A percentile compares a stretch with the other conserved stretches of the same genome.
phyloP scores from a whole-genome alignment of 306 rosid genomes.

The Abrus precatorius region DNA sequence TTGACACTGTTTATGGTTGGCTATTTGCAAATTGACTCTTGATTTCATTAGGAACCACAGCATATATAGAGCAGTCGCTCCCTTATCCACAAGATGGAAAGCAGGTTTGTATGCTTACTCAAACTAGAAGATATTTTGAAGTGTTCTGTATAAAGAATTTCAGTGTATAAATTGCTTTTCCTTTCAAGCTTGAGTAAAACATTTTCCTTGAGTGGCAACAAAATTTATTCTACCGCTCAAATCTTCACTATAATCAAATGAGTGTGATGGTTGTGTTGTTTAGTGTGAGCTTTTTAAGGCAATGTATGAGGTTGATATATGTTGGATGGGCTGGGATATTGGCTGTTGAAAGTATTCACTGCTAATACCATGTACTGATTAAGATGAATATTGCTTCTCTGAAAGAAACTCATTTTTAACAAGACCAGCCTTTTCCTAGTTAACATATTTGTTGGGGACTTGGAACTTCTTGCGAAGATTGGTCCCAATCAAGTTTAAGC shows the following conservation, averaged over 20 bases:
- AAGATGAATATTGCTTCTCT: constrained; percentile 1
- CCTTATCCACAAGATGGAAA: constrained; percentile 93
- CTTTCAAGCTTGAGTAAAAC: neutral
- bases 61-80: constrained; percentile 82
- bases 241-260: neutral
- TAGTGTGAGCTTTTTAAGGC: neutral
- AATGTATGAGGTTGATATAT: neutral
- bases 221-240: neutral
- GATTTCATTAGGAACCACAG: constrained; percentile 74
- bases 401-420: constrained; percentile 11
- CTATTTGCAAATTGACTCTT: constrained; percentile 52
- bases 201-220: neutral
- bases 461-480: neutral
- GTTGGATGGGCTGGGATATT: neutral
- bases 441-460: neutral
- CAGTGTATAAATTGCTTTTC: neutral
- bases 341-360: neutral
- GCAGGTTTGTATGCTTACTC: constrained; percentile 65
- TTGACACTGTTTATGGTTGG: constrained; percentile 51
- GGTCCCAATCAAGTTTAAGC: constrained; percentile 25
- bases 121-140: neutral
- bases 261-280: neutral
- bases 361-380: constrained; percentile 3
- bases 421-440: constrained; percentile 23
- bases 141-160: constrained; percentile 16